Percentiles rank a stretch among this genome's conserved stretches.
These are phyloP conservation scores for Cercospora citrullina DNA, from an alignment of 2,329 filamentous ascomycete genomes.

Conservation along the genomic window DNA sequence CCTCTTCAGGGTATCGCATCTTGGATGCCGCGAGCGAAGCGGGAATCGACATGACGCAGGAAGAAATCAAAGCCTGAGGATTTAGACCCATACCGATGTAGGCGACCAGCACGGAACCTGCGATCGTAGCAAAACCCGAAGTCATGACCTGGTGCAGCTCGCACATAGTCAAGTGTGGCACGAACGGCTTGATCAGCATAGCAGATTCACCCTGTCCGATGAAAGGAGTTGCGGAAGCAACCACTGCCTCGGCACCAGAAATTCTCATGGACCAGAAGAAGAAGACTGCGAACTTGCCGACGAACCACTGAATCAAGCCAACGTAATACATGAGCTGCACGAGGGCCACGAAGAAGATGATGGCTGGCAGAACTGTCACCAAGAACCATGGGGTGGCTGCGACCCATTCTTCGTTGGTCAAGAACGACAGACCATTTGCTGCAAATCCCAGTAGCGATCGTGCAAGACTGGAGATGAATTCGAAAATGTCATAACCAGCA, in stretches of 20 bases:
- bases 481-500: constrained; percentile 85
- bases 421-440: constrained; percentile 68
- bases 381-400: constrained; percentile 65
- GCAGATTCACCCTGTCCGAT: constrained; percentile 93
- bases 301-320: constrained; percentile 83
- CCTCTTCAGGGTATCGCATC: constrained; percentile 82
- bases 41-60: constrained; percentile 94
- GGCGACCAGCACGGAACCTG: constrained; percentile 80
- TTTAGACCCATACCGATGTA: constrained; percentile 85
- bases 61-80: constrained; percentile 80
- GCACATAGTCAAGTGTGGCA: constrained; percentile 79
- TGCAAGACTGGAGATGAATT: constrained; percentile 77
- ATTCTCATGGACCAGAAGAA: constrained; percentile 90
- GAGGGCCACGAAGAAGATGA: constrained; percentile 95
- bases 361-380: constrained; percentile 76
- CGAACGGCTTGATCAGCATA: constrained; percentile 86
- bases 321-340: constrained; percentile 83
- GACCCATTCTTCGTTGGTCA: constrained; percentile 56
- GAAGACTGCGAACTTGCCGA: constrained; percentile 81
- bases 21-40: constrained; percentile 88
- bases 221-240: constrained; percentile 88
- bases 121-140: constrained; percentile 89
- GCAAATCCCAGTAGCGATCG: constrained; percentile 75
- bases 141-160: constrained; percentile 93
- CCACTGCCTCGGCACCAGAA: constrained; percentile 89